Evolutionary conservation across 2,329 filamentous ascomycete species (phyloP).

Genomic region (Pseudopyrenochaeta lycopersici): DNA sequence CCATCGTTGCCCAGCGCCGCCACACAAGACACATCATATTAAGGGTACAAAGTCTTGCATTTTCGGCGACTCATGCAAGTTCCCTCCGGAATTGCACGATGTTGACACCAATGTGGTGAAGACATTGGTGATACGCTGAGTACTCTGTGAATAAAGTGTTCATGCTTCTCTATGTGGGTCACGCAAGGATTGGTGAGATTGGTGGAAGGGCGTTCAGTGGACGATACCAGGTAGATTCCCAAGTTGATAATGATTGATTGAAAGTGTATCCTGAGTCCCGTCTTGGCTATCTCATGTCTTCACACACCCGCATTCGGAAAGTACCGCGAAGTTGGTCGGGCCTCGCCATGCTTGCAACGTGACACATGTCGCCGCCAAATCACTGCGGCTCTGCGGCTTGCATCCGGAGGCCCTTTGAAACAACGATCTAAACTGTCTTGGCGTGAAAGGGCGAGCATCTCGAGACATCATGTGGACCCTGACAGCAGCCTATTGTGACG

Average conservation of each 20-base stretch:
- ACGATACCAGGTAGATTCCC: slow-evolving; percentile 1
- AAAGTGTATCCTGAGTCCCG: too few relatives aligned
- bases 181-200: background rate
- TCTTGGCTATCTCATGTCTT: too few relatives aligned
- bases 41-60: slow-evolving; percentile 64
- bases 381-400: too few relatives aligned
- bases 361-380: too few relatives aligned
- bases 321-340: too few relatives aligned
- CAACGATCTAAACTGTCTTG: too few relatives aligned
- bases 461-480: too few relatives aligned
- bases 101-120: slow-evolving; percentile 67
- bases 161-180: background rate
- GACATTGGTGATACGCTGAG: slow-evolving; percentile 51
- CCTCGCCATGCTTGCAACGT: too few relatives aligned
- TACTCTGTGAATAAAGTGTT: background rate
- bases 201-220: background rate
- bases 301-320: too few relatives aligned
- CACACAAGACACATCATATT: slow-evolving; percentile 49
- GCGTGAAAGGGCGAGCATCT: too few relatives aligned
- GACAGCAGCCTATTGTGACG: too few relatives aligned
- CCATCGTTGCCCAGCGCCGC: slow-evolving; percentile 66
- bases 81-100: slow-evolving; percentile 65
- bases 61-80: slow-evolving; percentile 67
- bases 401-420: too few relatives aligned
- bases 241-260: background rate